phyloP scores from a whole-genome alignment of 139 green algal genomes.

The Raphidocelis subcapitata region DNA sequence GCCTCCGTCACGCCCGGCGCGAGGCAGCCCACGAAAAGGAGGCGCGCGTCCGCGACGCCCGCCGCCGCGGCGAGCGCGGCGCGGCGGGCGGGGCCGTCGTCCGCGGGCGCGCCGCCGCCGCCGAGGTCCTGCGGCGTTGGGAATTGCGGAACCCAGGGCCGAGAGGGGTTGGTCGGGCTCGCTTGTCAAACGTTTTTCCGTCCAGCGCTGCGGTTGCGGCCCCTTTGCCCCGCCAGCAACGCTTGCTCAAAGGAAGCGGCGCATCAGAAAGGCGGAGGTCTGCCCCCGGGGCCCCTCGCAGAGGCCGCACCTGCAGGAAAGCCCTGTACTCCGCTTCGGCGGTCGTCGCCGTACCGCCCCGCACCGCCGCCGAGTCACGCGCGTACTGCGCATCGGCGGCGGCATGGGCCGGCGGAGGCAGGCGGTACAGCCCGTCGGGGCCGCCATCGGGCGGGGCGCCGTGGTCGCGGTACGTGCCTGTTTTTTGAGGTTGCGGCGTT shows the following conservation, averaged over 20 bases:
- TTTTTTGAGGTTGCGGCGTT: too few species aligned
- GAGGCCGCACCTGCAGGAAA: constrained; percentile 74
- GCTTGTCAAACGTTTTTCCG: neutral
- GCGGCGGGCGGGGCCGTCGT: neutral
- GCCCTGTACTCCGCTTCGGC: constrained; percentile 92
- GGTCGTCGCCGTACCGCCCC: constrained; percentile 28
- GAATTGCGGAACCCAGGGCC: neutral
- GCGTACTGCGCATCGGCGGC: constrained; percentile 80
- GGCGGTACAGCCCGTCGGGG: constrained; percentile 54
- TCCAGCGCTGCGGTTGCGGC: neutral
- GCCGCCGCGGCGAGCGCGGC: neutral
- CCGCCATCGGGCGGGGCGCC: neutral
- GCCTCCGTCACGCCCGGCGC: constrained; percentile 59
- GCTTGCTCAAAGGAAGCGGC: neutral
- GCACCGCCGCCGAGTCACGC: constrained; percentile 59
- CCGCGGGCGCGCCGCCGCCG: neutral
- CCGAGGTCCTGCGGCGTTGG: neutral
- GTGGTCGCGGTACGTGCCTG: neutral
- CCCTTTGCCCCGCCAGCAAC: neutral
- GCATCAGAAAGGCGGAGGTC: neutral
- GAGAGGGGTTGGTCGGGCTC: neutral
- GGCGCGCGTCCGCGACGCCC: constrained; percentile 36
- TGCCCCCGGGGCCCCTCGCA: too few species aligned
- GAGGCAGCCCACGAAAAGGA: constrained; percentile 87
- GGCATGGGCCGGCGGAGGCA: constrained; percentile 73